Base-by-base conservation (phyloP, 2,329 filamentous ascomycete species). In the Colletotrichum paranaense region DNA sequence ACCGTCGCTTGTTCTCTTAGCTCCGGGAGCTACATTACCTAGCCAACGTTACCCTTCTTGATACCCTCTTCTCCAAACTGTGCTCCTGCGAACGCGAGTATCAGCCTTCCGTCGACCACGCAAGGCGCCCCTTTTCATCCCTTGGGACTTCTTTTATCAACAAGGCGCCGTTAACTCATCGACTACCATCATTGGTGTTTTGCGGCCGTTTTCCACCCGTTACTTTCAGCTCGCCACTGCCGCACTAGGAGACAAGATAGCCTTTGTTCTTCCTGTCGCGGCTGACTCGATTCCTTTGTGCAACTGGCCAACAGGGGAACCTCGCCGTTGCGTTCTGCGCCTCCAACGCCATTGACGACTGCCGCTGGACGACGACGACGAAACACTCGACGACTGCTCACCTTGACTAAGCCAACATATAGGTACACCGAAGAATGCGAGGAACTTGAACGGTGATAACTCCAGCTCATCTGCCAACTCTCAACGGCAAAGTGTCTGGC, bases 1-100 rank as follows among this genome's bases (percentile, higher is more conserved):
- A 30, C 42, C 14, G 19, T 60, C 16, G n/a, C 32, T 19, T 46
- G 16, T 49, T 49, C 16, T 49, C 28, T 42, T 32, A 64, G 68
- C 68, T 68, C 68, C 24, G 68, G 56, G 57, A 72, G 68, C 57
- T 46, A 14, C 26, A 67, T 46, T 59, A 35, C 46, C 30, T 67
- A 1, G 28, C 49, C 35, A 38, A 24, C 35, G 11, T 62, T 62
- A 8, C 32, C n/a, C 28, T 68, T 46, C 49, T 30, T 30, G 64
- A 57, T 62, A 57, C 57, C 57, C 49, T 62, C 49, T 26, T 11
- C 62, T 56, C 22, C 62, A 28, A 52, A 32, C 46, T 56, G 26
- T 49, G 60, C 19, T 19, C 55, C 22, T 22, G 35, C 53, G 28
- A 22, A 46, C 32, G 32, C 62, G 62, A 68, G 28, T 16, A 32